A percentile compares a stretch with the other conserved stretches of the same genome.
phyloP scores from a whole-genome alignment of 257 asterid genomes.

The Plectranthus barbatus region DNA sequence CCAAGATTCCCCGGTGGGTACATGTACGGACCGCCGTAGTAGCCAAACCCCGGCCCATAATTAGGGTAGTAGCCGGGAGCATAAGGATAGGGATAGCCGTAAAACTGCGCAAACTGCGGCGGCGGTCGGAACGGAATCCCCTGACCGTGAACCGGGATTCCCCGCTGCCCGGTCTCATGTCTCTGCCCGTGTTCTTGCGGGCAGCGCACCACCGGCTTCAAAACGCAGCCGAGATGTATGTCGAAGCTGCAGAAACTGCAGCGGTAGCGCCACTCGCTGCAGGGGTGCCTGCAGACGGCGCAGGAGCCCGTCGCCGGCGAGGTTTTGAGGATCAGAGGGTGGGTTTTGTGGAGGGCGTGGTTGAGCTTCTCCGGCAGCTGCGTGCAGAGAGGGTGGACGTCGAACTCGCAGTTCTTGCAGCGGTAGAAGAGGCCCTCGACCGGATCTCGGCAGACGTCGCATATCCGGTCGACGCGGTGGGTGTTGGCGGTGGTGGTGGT shows the following conservation, averaged over 20 bases:
- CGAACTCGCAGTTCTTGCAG: constrained; percentile 40
- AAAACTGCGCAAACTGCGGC: constrained; percentile 9
- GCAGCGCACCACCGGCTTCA: constrained; percentile 16
- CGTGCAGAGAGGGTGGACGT: constrained; percentile 46
- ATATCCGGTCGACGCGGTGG: constrained; percentile 14
- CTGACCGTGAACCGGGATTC: constrained; percentile 12
- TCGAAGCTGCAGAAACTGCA: constrained; percentile 25
- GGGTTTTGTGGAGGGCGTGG: constrained; percentile 37
- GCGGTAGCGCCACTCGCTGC: constrained; percentile 36
- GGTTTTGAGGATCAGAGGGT: constrained; percentile 20
- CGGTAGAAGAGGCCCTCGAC: constrained; percentile 43
- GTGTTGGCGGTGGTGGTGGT: no score
- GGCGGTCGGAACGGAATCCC: constrained; percentile 22
- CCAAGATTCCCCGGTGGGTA: constrained; percentile 14
- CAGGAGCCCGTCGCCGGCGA: background rate
- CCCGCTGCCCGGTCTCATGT: constrained; percentile 12
- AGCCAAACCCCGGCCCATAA: constrained; percentile 2
- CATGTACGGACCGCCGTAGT: constrained; percentile 9
- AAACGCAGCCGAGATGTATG: constrained; percentile 34
- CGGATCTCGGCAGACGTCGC: constrained; percentile 35
- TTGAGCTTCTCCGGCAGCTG: constrained; percentile 25
- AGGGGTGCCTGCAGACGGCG: constrained; percentile 16
- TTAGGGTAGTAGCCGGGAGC: background rate
- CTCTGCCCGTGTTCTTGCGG: background rate
- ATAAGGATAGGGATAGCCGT: constrained; percentile 20